phyloP scores from a whole-genome alignment of 2,329 filamentous ascomycete genomes.

The Didymella pomorum region DNA sequence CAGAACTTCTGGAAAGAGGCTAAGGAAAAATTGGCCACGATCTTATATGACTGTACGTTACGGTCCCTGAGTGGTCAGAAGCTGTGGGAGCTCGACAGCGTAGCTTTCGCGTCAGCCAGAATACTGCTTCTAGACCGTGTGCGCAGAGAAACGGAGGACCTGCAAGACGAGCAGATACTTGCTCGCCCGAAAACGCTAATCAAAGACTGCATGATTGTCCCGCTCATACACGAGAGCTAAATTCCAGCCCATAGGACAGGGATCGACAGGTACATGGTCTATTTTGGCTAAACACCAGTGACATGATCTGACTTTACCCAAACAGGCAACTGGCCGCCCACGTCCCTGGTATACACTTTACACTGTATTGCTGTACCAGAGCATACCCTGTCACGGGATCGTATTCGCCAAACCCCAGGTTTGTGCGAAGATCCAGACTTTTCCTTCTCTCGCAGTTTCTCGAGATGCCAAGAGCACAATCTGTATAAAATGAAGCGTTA shows the following conservation, averaged over 20 bases:
- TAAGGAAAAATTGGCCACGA: too few species aligned
- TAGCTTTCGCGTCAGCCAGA: not conserved
- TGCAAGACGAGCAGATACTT: not conserved
- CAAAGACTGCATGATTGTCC: not conserved
- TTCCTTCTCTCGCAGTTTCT: not conserved
- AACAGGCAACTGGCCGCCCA: slow-evolving; percentile 3
- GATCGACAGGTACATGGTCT: slow-evolving; percentile 13
- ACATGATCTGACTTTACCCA: not conserved
- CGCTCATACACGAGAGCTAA: not conserved
- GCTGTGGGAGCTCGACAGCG: too few species aligned
- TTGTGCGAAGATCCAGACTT: slow-evolving; percentile 1
- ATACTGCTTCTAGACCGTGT: not conserved
- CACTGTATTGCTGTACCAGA: slow-evolving; percentile 4
- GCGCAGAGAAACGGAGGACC: too few species aligned
- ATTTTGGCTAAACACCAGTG: slow-evolving; percentile 10
- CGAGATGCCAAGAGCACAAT: not conserved
- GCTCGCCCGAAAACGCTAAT: not conserved
- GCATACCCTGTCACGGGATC: not conserved
- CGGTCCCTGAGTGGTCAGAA: too few species aligned
- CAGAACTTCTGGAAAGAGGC: too few species aligned
- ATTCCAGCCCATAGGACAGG: not conserved
- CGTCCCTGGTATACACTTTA: slow-evolving; percentile 7
- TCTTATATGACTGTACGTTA: too few species aligned
- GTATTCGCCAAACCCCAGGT: slow-evolving; percentile 6
- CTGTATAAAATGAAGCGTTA: not conserved